Percentiles rank a stretch among this genome's conserved stretches.
phyloP scores from a whole-genome alignment of 441 rosid species.

The Flueggea neowawraea region DNA sequence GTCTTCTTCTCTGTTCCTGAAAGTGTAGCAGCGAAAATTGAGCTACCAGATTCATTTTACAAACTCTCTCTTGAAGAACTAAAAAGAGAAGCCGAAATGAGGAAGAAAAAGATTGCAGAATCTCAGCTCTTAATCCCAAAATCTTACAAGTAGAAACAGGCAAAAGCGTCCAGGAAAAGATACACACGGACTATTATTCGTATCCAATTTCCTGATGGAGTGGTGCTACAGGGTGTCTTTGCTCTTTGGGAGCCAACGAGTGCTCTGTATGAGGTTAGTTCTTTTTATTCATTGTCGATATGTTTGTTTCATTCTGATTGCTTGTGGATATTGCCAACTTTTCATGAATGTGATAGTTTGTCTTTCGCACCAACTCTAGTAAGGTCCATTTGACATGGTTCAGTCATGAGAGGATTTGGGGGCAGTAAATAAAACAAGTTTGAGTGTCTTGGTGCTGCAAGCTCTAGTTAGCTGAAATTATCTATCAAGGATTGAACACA shows the following conservation, averaged over 20 bases:
- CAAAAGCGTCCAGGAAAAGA: conserved; percentile 65
- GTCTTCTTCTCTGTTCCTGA: conserved; percentile 86
- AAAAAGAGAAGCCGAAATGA: conserved; percentile 72
- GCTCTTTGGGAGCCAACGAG: conserved; percentile 83
- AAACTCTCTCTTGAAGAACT: conserved; percentile 67
- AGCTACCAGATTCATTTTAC: conserved; percentile 88
- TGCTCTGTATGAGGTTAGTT: conserved; percentile 71
- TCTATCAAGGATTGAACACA: too few species aligned
- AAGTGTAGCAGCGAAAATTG: conserved; percentile 76
- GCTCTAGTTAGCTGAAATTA: too few species aligned
- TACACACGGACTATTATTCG: conserved; percentile 64
- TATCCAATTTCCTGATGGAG: conserved; percentile 87
- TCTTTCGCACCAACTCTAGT: too few species aligned
- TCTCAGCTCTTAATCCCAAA: conserved; percentile 88
- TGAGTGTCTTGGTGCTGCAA: too few species aligned
- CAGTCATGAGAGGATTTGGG: too few species aligned
- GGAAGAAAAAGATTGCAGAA: conserved; percentile 83
- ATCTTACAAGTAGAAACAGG: conserved; percentile 85
- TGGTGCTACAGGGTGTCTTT: conserved; percentile 87
- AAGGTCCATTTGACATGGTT: too few species aligned
- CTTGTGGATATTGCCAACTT: too few species aligned
- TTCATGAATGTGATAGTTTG: too few species aligned
- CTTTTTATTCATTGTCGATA: not conserved
- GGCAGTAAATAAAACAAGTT: too few species aligned
- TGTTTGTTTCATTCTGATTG: not conserved